Conservation (phyloP, 257 asterid genomes). For the Nicotiana knightiana region DNA sequence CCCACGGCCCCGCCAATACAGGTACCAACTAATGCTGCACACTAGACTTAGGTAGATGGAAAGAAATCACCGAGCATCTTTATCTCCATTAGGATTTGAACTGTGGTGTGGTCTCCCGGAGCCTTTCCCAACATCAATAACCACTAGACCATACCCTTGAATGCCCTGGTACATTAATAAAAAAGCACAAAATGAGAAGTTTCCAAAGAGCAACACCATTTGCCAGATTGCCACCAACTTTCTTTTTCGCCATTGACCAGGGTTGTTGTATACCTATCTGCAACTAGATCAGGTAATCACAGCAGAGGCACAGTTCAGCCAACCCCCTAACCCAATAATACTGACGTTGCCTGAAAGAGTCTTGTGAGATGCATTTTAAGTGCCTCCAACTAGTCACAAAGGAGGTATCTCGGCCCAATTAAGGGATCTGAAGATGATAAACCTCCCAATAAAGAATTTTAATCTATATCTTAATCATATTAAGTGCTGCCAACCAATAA, state of each 20-base stretch:
- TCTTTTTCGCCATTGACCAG: neutral
- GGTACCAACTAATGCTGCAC: neutral
- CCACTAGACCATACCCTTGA: neutral
- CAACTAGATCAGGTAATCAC: neutral
- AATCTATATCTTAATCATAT: neutral
- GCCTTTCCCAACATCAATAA: too few species aligned
- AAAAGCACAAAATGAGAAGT: neutral
- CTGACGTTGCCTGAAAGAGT: neutral
- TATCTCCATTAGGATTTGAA: neutral
- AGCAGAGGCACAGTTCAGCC: neutral
- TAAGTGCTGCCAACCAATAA: neutral
- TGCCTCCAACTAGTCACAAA: neutral
- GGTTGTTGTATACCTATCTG: neutral
- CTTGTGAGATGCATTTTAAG: neutral
- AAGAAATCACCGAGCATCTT: neutral
- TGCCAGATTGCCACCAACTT: neutral
- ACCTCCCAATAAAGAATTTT: neutral
- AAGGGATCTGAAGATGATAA: neutral
- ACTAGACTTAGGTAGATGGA: neutral
- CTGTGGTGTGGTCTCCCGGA: neutral
- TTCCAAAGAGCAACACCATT: neutral
- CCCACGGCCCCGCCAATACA: neutral
- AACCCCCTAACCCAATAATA: neutral
- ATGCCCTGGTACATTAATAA: neutral
- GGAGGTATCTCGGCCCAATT: neutral